Evolutionary conservation across 1,284 basidiomycete genomes (phyloP).

Genomic region (Pseudozyma flocculosa): DNA sequence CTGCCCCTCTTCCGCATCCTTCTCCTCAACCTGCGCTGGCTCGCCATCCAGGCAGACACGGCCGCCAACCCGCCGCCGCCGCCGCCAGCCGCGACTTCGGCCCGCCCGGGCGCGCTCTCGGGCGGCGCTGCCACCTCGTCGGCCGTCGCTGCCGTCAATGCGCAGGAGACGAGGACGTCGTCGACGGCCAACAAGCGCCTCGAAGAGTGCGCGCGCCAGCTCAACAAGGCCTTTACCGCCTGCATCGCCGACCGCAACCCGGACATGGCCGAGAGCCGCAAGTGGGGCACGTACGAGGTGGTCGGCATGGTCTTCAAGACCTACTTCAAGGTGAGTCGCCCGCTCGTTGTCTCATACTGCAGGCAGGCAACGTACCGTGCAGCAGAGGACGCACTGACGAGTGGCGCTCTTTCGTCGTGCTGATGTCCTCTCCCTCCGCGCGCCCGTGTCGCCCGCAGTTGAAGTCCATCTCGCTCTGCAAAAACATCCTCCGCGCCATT

Average conservation of each 20-base stretch:
- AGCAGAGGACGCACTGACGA: no score
- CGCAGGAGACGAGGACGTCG: constrained; percentile 3
- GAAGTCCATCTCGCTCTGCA: constrained; percentile 83
- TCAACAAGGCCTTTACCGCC: constrained; percentile 86
- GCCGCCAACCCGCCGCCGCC: constrained; percentile 7
- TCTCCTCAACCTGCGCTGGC: constrained; percentile 41
- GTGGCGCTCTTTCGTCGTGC: no score
- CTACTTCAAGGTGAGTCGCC: constrained; percentile 76
- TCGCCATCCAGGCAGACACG: constrained; percentile 41
- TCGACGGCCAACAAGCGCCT: constrained; percentile 63
- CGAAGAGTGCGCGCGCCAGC: constrained; percentile 86
- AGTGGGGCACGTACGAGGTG: constrained; percentile 93
- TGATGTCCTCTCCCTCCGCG: no score
- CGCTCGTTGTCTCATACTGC: no score
- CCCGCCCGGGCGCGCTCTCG: no score
- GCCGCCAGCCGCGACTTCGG: not conserved
- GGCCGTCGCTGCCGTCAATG: no score
- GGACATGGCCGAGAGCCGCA: constrained; percentile 71
- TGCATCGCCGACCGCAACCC: constrained; percentile 77
- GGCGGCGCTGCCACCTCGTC: not conserved
- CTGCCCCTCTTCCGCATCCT: constrained; percentile 41
- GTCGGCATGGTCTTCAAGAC: constrained; percentile 87
- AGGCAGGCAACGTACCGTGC: no score
- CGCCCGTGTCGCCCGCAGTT: constrained; percentile 66
- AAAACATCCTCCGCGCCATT: constrained; percentile 86